Evolutionary conservation across 139 green algal species (phyloP).

Genomic region (Micractinium conductrix): DNA sequence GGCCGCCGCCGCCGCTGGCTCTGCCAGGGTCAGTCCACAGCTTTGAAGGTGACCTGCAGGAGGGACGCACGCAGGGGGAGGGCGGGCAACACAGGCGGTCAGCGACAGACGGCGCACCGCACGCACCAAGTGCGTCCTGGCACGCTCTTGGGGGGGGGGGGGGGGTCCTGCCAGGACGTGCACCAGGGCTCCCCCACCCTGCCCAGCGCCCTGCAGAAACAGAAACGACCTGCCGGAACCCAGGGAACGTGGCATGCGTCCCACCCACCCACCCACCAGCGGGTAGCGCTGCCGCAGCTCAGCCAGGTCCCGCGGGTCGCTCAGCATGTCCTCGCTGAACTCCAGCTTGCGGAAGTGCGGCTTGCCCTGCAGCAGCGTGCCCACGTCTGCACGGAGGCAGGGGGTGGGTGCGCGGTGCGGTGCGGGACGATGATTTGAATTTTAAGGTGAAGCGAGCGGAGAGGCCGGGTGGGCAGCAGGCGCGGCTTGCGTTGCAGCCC

Average conservation of each 20-base stretch:
- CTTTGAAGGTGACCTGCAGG: conserved; percentile 24
- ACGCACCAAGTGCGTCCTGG: no score
- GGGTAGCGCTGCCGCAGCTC: conserved; percentile 17
- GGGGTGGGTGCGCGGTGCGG: background rate
- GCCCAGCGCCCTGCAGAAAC: no score
- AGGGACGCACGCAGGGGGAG: background rate
- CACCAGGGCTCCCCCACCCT: no score
- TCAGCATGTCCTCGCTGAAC: conserved; percentile 25
- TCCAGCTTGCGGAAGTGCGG: conserved; percentile 31
- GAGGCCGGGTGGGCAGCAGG: no score
- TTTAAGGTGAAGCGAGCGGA: no score
- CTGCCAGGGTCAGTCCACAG: conserved; percentile 18
- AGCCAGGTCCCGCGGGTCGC: background rate
- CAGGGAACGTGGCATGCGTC: no score
- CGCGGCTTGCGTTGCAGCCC: no score
- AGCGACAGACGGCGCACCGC: background rate
- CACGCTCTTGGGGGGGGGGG: no score
- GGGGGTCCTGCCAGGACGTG: no score
- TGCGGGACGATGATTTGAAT: background rate
- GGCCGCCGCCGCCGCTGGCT: no score
- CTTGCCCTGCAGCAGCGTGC: conserved; percentile 12
- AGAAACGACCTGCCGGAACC: no score
- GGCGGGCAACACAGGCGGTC: background rate
- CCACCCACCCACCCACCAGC: background rate
- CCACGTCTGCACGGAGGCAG: background rate